phyloP scores from a whole-genome alignment of 2,329 filamentous ascomycete species.

The Sclerotiophoma versabilis region DNA sequence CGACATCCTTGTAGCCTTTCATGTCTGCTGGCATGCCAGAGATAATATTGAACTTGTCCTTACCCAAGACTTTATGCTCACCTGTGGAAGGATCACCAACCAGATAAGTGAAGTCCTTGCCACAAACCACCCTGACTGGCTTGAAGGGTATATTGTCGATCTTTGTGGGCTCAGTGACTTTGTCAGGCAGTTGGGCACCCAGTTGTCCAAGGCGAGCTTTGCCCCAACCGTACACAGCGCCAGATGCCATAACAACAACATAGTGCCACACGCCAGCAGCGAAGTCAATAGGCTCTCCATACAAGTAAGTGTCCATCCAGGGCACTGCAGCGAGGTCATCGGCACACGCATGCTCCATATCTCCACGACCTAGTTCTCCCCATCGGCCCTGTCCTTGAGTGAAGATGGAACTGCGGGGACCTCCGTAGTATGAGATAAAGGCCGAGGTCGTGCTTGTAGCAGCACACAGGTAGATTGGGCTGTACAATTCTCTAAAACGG shows the following conservation, averaged over 20 bases:
- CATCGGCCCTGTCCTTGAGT: slow-evolving; percentile 31
- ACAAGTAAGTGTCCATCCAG: slow-evolving; percentile 1
- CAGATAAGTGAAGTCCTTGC: slow-evolving; percentile 84
- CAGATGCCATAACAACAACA: slow-evolving; percentile 75
- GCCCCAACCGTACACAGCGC: slow-evolving; percentile 87
- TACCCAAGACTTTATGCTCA: slow-evolving; percentile 71
- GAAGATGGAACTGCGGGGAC: slow-evolving; percentile 1
- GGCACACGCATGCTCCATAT: background rate
- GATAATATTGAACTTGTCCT: slow-evolving; percentile 74
- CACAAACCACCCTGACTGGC: slow-evolving; percentile 74
- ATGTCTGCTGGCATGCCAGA: slow-evolving; percentile 63
- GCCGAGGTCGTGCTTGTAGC: slow-evolving; percentile 40
- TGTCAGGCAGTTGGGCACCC: slow-evolving; percentile 60
- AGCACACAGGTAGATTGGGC: slow-evolving; percentile 19
- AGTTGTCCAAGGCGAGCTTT: slow-evolving; percentile 85
- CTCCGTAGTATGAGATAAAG: slow-evolving; percentile 11
- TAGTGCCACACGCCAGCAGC: slow-evolving; percentile 80
- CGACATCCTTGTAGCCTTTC: slow-evolving; percentile 70
- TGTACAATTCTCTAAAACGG: background rate
- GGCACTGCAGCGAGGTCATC: background rate
- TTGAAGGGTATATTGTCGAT: slow-evolving; percentile 62
- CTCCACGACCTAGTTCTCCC: slow-evolving; percentile 34
- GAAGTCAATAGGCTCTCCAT: slow-evolving; percentile 62
- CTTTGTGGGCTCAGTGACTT: slow-evolving; percentile 35
- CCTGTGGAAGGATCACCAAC: slow-evolving; percentile 63